Evolutionary conservation across 306 rosid genomes (phyloP), one percentile per base, ranked within the genome.

Genomic region (Quercus gilva): DNA sequence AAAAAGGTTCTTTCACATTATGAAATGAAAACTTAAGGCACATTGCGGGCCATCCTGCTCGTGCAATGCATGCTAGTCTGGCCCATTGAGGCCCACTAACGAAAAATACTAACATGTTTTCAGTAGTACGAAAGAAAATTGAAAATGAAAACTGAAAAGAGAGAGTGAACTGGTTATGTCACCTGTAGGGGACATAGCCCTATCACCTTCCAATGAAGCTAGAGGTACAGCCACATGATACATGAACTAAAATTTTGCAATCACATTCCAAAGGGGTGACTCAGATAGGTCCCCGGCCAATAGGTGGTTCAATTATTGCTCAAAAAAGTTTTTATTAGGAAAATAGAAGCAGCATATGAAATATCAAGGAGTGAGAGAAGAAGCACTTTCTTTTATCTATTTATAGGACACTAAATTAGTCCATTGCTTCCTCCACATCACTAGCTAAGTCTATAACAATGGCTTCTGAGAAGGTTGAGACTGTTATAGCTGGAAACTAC

Each of bases 381-480:
- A 63, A 83, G 60, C 85, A 74, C 70, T 79, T 58, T 73, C 77
- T 73, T 52, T 71, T 26, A 63, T 82, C 87, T 89, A 86, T 90
- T 77, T 87, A 84, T 80, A 85, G 78, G 52, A 51, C 74, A 81
- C 73, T 15, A 33, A 53, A 70, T 78, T 78, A 71, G 78, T 76
- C 82, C 84, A 78, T 86, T 85, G 25, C 78, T 79, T 83, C 81
- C 75, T 61, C 79, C 29, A 78, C 74, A 82, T 12, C 75, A 82
- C 76, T 63, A 60, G 45, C 45, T 17, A 79, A 70, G 76, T 69
- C 82, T 21, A 35, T 25, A 88, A 75, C 77, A 84, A 94, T 95
- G 98, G 92, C 99, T 80, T 95, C 99, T 43, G 98, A 95, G 94
- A 95, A 93, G 79, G 96, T 95, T 65, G 99, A 95, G 86, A 93